Base-by-base conservation (phyloP, 2,329 filamentous ascomycete species). In the Fusarium setosum region DNA sequence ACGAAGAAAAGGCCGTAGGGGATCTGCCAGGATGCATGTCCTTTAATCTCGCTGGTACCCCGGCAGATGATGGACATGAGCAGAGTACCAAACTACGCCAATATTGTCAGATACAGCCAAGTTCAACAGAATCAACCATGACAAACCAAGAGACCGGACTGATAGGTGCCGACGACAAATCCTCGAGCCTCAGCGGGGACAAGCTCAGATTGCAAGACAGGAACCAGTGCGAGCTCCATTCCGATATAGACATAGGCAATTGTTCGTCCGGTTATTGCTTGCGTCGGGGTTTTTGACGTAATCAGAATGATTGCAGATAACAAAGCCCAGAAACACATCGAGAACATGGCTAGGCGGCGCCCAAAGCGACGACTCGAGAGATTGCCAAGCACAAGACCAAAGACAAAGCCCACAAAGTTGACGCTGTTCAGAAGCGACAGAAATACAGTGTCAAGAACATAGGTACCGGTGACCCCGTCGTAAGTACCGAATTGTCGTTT, bases 201-300 rank as follows among this genome's bases (percentile, higher is more conserved):
- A 24, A 77, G 67, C 62, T 79, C 76, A 3, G 75, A 73, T 53
- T 77, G 75, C 17, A 70, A 70, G 1, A 76, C 65, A 0, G 78
- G 79, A 6, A 79, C 75, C 4, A 75, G 67, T 1, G 78, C 70
- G 8, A 80, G 70, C 58, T 80, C 78, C 73, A 79, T 80, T 13
- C 78, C 79, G 29, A 80, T 70, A 44, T 80, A 80, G 18, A 76
- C 48, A 53, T 78, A 53, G 65, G 15, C 35, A 70, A 15, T 68
- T 55, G 6, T 77, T 7, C 42, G 7, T 31, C 42, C 42, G 20
- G 42, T 45, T 4, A 45, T 45, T 11, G 42, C 42, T 24, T 45
- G 42, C 13, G 42, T 45, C 5, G 18, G 42, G 15, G 42, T 45
- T 12, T 4, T 45, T 1, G 42, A 73, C 0, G 77, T 78, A 37